phyloP scores from a whole-genome alignment of 345 rosid species.

The Brassica nigra region DNA sequence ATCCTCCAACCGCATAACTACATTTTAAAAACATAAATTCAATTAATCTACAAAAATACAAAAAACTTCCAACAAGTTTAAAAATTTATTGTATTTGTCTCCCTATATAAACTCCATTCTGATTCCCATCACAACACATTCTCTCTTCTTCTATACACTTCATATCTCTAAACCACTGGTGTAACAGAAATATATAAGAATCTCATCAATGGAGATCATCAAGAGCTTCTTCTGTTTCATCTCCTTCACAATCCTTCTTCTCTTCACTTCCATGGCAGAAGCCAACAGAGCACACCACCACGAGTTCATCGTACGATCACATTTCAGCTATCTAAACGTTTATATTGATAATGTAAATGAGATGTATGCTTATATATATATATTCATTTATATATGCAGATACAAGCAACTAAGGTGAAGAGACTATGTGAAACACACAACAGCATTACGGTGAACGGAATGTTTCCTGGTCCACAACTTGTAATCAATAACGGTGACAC shows the following conservation, averaged over 20 bases:
- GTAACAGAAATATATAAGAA: background rate
- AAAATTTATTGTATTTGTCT: constrained; percentile 11
- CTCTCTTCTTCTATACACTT: constrained; percentile 15
- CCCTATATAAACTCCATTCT: constrained; percentile 32
- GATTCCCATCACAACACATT: constrained; percentile 22
- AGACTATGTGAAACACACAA: constrained; percentile 88
- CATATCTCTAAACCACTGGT: constrained; percentile 18
- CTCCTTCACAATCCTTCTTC: constrained; percentile 41
- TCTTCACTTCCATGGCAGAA: constrained; percentile 45
- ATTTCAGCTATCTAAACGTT: background rate
- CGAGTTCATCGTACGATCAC: constrained; percentile 66
- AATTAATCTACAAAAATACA: background rate
- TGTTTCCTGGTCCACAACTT: constrained; percentile 89
- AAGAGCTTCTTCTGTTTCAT: constrained; percentile 32
- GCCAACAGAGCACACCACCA: constrained; percentile 61
- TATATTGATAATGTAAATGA: background rate
- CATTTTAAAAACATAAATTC: background rate
- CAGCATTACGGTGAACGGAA: constrained; percentile 84
- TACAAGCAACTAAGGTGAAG: constrained; percentile 85
- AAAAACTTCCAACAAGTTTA: constrained; percentile 20
- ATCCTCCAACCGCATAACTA: constrained; percentile 36
- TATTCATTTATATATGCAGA: constrained; percentile 40
- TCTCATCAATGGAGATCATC: constrained; percentile 19
- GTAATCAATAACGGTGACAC: constrained; percentile 81
- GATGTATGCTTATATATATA: background rate